Base-by-base conservation (phyloP, 2,329 filamentous ascomycete species). In the Fusarium cicatricum region DNA sequence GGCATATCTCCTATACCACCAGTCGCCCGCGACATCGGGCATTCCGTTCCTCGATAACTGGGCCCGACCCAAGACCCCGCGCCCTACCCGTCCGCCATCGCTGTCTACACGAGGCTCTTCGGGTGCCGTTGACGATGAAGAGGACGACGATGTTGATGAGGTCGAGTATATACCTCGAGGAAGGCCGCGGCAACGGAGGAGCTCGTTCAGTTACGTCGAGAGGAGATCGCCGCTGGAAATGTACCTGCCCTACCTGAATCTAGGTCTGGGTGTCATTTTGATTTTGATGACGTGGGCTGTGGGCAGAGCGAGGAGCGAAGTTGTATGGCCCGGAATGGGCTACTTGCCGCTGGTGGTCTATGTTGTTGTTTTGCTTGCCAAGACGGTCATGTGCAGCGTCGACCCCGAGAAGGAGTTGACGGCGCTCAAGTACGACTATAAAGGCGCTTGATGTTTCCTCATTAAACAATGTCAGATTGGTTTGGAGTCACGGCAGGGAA, bases 371-470 rank as follows among this genome's bases (percentile, higher is more conserved):
- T 65, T 91, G 52, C 72, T 83, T 40, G 85, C 85, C 26, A 87
- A 91, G 73, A 74, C 84, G 45, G 79, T 89, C 68, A 87, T 92
- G 82, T 81, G 82, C 4, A 81, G 85, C 41, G 83, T 92, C 9
- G 88, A 92, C 74, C 83, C 90, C 5, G 86, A 85, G 68, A 75
- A 78, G 58, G 89, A 90, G 67, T 73, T 93, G 65, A 77, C 81
- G 42, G 77, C 74, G 48, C 76, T 91, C 67, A 84, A 77, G 71
- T 90, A 91, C 74, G 79, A 81, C 48, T 89, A 85, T 69, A 91
- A 89, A 69, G 88, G 88, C 3, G 88, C 87, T 36, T 90, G 65
- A 69, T 10, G 6, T 16, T 23, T 26, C 26, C 10, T n/a, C 16
- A 15, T 29, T 15, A 26, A 45, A 28, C 23, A 39, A 14, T 5